Percentiles rank a stretch among this genome's conserved stretches.
Evolutionary conservation across 495 filamentous ascomycete genomes (phyloP).

Genomic region (Viridothelium virens): DNA sequence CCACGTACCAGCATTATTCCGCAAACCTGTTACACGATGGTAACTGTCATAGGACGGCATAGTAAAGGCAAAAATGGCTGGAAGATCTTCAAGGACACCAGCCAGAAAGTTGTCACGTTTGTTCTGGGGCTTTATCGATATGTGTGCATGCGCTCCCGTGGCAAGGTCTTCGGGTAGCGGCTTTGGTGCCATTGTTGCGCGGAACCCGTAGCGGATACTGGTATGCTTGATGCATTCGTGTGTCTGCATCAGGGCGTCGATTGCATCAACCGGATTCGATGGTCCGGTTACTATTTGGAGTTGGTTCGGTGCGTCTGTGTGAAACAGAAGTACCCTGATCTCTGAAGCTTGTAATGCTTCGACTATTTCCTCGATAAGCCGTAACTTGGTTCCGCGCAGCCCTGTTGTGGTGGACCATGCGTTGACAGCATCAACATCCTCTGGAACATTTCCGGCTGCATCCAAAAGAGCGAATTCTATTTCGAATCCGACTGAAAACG

Average conservation of each 20-base stretch:
- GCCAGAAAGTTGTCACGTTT: constrained; percentile 46
- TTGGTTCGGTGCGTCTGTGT: neutral
- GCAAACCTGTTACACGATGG: constrained; percentile 52
- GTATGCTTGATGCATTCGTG: constrained; percentile 58
- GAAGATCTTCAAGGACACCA: constrained; percentile 57
- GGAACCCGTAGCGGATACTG: constrained; percentile 50
- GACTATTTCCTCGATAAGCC: constrained; percentile 56
- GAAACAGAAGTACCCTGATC: neutral
- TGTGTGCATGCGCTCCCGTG: constrained; percentile 61
- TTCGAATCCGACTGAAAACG: constrained; percentile 61
- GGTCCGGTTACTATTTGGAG: constrained; percentile 5
- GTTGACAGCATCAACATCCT: neutral
- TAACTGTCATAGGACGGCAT: constrained; percentile 55
- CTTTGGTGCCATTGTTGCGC: constrained; percentile 69
- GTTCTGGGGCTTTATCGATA: constrained; percentile 45
- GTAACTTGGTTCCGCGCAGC: constrained; percentile 29
- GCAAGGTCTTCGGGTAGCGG: constrained; percentile 53
- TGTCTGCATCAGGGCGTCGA: constrained; percentile 66
- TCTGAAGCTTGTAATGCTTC: constrained; percentile 40
- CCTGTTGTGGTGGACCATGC: constrained; percentile 3
- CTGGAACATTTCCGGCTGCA: neutral
- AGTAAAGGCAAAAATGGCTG: constrained; percentile 54
- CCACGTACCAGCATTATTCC: constrained; percentile 70
- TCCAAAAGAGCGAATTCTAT: constrained; percentile 63
- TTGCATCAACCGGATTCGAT: constrained; percentile 50